phyloP scores from a whole-genome alignment of 129 eudicot genomes.

The Ambrosia trifida region DNA sequence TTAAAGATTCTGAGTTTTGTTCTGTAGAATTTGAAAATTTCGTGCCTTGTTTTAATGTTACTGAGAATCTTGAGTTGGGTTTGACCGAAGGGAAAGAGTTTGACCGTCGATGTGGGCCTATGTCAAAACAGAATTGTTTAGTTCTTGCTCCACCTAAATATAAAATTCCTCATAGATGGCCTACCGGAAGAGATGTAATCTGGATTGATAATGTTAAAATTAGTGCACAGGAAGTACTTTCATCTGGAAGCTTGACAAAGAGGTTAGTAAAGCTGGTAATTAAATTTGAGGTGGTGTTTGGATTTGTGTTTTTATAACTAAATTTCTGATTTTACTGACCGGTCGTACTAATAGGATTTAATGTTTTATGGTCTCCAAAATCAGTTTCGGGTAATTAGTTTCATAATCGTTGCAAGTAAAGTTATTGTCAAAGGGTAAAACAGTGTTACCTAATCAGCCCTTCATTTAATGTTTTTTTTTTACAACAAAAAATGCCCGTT shows the following conservation, averaged over 20 bases:
- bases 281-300: neutral
- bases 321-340: neutral
- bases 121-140: constrained; percentile 65
- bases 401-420: neutral
- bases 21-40: constrained; percentile 62
- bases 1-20: constrained; percentile 73
- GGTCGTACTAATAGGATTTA: neutral
- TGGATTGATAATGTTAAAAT: constrained; percentile 96
- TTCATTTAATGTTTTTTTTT: neutral
- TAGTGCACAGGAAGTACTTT: constrained; percentile 92
- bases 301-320: neutral
- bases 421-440: neutral
- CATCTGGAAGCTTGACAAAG: constrained; percentile 94
- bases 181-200: constrained; percentile 93
- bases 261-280: constrained; percentile 44
- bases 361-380: neutral
- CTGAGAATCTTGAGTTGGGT: constrained; percentile 75
- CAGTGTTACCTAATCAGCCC: neutral
- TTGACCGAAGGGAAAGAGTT: constrained; percentile 65
- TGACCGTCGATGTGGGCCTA: constrained; percentile 77
- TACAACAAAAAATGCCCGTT: neutral
- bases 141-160: constrained; percentile 74
- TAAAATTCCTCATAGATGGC: constrained; percentile 94
- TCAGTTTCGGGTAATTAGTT: neutral
- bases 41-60: constrained; percentile 80